Evolutionary conservation across 1,139 yeast genomes (phyloP).

Genomic region (Pichia sp.): DNA sequence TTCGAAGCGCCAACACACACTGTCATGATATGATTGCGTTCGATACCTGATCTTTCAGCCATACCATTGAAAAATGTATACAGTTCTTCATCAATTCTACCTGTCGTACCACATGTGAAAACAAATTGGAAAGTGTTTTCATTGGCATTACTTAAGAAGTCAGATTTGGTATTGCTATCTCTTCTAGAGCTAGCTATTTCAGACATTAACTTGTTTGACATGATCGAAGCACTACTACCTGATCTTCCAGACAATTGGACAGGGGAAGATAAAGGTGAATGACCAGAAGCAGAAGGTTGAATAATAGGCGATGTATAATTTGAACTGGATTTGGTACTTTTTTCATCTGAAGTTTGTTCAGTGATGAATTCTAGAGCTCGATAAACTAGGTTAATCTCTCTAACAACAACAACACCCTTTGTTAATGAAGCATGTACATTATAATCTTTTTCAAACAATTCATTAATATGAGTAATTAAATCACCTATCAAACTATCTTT

Average conservation of each 20-base stretch:
- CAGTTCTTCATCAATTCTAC: conserved; percentile 62
- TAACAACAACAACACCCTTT: conserved; percentile 62
- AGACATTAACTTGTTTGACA: conserved; percentile 1
- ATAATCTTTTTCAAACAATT: conserved; percentile 47
- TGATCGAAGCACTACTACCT: neutral
- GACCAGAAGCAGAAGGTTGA: conserved; percentile 15
- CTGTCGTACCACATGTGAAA: conserved; percentile 62
- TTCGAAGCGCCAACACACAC: conserved; percentile 58
- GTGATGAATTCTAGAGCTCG: conserved; percentile 46
- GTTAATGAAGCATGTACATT: conserved; percentile 76
- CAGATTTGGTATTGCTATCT: neutral
- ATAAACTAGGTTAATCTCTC: conserved; percentile 45
- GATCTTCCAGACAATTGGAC: neutral
- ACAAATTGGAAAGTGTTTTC: conserved; percentile 31
- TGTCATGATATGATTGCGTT: conserved; percentile 43
- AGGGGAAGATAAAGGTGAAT: conserved; percentile 10
- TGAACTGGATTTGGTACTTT: conserved; percentile 16
- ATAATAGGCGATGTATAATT: conserved; percentile 20
- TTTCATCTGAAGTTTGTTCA: conserved; percentile 15
- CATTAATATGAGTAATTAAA: conserved; percentile 77
- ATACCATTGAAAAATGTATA: conserved; percentile 50
- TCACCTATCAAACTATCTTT: conserved; percentile 72
- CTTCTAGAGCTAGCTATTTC: conserved; percentile 3
- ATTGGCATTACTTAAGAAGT: conserved; percentile 1
- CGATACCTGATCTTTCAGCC: neutral